phyloP scores from a whole-genome alignment of 495 filamentous ascomycete species.

The Aspergillus taichungensis region DNA sequence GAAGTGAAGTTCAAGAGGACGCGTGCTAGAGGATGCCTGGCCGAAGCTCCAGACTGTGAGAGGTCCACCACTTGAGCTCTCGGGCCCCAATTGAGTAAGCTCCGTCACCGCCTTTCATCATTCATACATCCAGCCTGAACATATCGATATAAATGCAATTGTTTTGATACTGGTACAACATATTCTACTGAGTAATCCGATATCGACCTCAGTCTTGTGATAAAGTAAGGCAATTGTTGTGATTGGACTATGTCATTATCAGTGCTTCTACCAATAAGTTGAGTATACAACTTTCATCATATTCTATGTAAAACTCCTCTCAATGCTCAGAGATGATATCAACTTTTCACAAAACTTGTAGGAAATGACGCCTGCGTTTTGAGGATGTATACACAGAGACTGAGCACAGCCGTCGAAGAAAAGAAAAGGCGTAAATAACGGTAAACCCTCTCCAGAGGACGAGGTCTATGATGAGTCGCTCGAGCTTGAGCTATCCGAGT shows the following conservation, averaged over 20 bases:
- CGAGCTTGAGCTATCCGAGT: slow-evolving; percentile 12
- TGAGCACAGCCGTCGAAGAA: too few species aligned
- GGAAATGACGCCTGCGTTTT: too few species aligned
- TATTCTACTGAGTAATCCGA: neutral
- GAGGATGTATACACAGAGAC: too few species aligned
- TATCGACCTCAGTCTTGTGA: neutral
- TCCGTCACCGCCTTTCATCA: slow-evolving; percentile 16
- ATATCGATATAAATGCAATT: neutral
- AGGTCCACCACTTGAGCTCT: slow-evolving; percentile 18
- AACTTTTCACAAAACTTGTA: too few species aligned
- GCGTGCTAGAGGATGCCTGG: slow-evolving; percentile 39
- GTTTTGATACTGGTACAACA: neutral
- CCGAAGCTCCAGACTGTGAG: slow-evolving; percentile 20
- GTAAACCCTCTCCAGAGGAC: neutral
- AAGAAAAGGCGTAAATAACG: too few species aligned
- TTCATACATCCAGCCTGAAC: neutral
- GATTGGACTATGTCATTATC: too few species aligned
- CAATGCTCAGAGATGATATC: too few species aligned
- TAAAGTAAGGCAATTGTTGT: too few species aligned
- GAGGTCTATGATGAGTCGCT: slow-evolving; percentile 4
- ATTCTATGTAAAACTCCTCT: too few species aligned
- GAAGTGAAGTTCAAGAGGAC: slow-evolving; percentile 25
- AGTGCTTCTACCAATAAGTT: too few species aligned
- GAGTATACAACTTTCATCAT: too few species aligned
- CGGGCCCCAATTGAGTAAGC: slow-evolving; percentile 17